Evolutionary conservation across 1,139 yeast species (phyloP).

Genomic region (Scheffersomyces titani): DNA sequence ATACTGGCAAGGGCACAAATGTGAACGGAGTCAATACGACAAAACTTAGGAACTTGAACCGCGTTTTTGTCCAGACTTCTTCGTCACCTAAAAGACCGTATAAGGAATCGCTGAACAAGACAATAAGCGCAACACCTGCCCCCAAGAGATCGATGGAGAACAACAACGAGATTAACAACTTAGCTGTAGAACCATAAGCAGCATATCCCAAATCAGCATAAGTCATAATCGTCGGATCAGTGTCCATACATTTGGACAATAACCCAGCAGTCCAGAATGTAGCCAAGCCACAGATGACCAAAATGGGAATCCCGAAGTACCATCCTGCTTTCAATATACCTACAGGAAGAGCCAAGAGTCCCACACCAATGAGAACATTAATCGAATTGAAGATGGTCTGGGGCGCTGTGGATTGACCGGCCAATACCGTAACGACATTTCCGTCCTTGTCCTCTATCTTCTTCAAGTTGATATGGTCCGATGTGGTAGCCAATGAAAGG

Average conservation of each 20-base stretch:
- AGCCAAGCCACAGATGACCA: slow-evolving; percentile 39
- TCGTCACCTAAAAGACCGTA: slow-evolving; percentile 44
- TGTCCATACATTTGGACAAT: slow-evolving; percentile 55
- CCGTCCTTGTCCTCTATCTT: slow-evolving; percentile 76
- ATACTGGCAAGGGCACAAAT: slow-evolving; percentile 45
- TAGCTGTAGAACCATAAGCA: slow-evolving; percentile 60
- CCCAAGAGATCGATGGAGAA: slow-evolving; percentile 54
- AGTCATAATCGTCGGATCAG: slow-evolving; percentile 76
- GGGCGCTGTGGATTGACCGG: slow-evolving; percentile 72
- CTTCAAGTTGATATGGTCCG: slow-evolving; percentile 58
- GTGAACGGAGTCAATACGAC: slow-evolving; percentile 49
- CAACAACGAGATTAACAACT: slow-evolving; percentile 39
- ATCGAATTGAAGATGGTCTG: slow-evolving; percentile 51
- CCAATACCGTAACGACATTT: slow-evolving; percentile 68
- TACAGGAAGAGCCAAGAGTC: slow-evolving; percentile 50
- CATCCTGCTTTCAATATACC: slow-evolving; percentile 51
- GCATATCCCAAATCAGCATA: slow-evolving; percentile 87
- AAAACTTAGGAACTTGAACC: slow-evolving; percentile 40
- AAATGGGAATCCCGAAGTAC: slow-evolving; percentile 41
- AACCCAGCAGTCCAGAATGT: slow-evolving; percentile 50
- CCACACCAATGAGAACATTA: slow-evolving; percentile 51
- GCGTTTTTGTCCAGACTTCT: slow-evolving; percentile 36
- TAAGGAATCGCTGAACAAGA: slow-evolving; percentile 56
- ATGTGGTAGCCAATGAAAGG: slow-evolving; percentile 43
- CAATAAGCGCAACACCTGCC: slow-evolving; percentile 57